Evolutionary conservation across 2,329 filamentous ascomycete species (phyloP).

Genomic region (Trichoderma sp.): DNA sequence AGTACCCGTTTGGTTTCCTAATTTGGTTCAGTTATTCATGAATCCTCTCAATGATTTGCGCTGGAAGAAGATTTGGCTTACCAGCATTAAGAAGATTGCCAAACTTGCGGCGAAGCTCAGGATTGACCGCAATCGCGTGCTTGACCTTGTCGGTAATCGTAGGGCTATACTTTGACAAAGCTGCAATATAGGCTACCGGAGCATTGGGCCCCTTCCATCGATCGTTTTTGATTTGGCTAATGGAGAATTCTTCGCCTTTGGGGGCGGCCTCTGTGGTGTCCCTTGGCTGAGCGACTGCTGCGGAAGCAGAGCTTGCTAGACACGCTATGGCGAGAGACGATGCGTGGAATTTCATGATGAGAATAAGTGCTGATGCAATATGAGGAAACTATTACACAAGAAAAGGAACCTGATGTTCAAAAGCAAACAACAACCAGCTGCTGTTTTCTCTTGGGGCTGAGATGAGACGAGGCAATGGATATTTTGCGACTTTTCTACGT

Average conservation of each 20-base stretch:
- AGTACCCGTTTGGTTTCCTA: constrained; percentile 33
- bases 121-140: constrained; percentile 34
- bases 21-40: neutral
- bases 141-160: constrained; percentile 37
- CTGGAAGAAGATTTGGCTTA: neutral
- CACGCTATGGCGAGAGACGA: constrained; percentile 12
- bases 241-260: constrained; percentile 33
- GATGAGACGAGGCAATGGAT: neutral
- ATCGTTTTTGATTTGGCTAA: constrained; percentile 43
- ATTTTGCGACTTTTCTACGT: neutral
- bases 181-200: constrained; percentile 37
- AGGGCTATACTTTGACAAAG: constrained; percentile 46
- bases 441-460: neutral
- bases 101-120: constrained; percentile 36
- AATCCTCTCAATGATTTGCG: neutral
- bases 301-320: constrained; percentile 16
- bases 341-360: constrained; percentile 28
- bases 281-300: constrained; percentile 12
- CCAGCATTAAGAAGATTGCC: constrained; percentile 23
- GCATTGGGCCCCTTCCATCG: constrained; percentile 42
- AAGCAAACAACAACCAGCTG: neutral
- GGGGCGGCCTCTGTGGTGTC: neutral
- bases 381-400: neutral
- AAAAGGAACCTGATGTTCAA: neutral
- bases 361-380: neutral